Percentiles rank a stretch among this genome's conserved stretches.
These are phyloP conservation scores for Komagataella ulmi DNA, from an alignment of 805 yeast genomes.

Conservation along the genomic window DNA sequence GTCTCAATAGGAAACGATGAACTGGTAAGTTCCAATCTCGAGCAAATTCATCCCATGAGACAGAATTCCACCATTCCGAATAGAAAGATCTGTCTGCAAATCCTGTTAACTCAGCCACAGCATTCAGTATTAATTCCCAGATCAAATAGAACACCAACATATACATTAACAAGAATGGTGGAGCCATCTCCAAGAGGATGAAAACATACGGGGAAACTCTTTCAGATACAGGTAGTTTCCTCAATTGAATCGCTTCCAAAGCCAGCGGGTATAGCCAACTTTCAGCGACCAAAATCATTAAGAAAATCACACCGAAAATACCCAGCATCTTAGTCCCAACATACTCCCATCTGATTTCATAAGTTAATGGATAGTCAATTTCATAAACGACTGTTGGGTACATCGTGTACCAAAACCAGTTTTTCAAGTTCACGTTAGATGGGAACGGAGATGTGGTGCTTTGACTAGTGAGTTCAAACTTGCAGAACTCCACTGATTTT, in stretches of 20 bases:
- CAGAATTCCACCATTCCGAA: conserved; percentile 96
- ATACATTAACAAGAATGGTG: conserved; percentile 68
- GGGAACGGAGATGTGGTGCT: conserved; percentile 48
- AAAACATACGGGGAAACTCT: conserved; percentile 37
- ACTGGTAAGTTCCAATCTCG: conserved; percentile 94
- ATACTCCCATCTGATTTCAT: conserved; percentile 53
- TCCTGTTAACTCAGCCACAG: conserved; percentile 74
- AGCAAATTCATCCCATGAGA: conserved; percentile 87
- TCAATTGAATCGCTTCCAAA: conserved; percentile 38
- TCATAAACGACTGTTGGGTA: conserved; percentile 84
- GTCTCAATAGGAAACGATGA: conserved; percentile 77
- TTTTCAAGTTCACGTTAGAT: conserved; percentile 42
- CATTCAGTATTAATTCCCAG: conserved; percentile 90
- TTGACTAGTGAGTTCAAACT: conserved; percentile 55
- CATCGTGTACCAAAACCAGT: conserved; percentile 73
- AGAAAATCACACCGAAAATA: conserved; percentile 71
- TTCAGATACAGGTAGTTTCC: conserved; percentile 31
- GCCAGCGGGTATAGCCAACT: conserved; percentile 64
- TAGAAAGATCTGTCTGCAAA: conserved; percentile 91
- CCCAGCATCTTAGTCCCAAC: conserved; percentile 62
- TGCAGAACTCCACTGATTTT: conserved; percentile 53
- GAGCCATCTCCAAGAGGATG: conserved; percentile 58
- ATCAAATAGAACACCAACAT: conserved; percentile 74
- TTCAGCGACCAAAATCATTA: conserved; percentile 76
- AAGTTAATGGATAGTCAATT: conserved; percentile 69